These are phyloP conservation scores for Zarea fungicola DNA, from an alignment of 2,329 filamentous ascomycete species.

Conservation along the genomic window DNA sequence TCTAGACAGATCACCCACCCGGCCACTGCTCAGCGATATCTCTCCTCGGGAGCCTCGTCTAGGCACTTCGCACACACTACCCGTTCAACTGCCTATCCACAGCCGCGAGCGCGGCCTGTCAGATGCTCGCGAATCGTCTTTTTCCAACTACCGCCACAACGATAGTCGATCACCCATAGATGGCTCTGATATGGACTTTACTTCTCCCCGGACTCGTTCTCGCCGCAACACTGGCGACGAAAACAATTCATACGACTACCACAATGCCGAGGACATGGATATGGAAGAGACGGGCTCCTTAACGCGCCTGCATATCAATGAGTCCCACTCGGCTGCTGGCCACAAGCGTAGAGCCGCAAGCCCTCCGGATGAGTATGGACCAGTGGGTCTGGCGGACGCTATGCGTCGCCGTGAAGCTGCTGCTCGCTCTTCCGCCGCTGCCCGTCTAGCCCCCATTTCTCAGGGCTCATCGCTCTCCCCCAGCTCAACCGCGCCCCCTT, in stretches of 20 bases:
- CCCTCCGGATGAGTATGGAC: constrained; percentile 43
- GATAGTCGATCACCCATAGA: constrained; percentile 43
- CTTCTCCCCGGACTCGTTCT: constrained; percentile 41
- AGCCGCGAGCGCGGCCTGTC: constrained; percentile 30
- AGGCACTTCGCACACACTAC: constrained; percentile 32
- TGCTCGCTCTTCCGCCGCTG: constrained; percentile 48
- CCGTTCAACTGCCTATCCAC: constrained; percentile 41
- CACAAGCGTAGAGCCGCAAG: constrained; percentile 54
- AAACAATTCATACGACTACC: constrained; percentile 39
- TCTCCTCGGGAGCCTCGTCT: constrained; percentile 36
- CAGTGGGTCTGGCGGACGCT: constrained; percentile 37
- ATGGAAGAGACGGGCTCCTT: constrained; percentile 47
- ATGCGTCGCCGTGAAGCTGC: constrained; percentile 43
- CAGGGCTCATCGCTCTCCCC: constrained; percentile 40
- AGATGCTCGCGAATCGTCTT: constrained; percentile 44
- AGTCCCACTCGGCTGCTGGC: constrained; percentile 35
- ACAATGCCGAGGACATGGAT: constrained; percentile 38
- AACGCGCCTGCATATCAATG: constrained; percentile 48
- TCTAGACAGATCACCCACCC: constrained; percentile 42
- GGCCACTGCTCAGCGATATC: constrained; percentile 36
- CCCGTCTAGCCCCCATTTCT: constrained; percentile 42
- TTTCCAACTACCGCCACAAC: constrained; percentile 36
- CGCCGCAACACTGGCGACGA: constrained; percentile 51
- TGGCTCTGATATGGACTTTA: constrained; percentile 41
- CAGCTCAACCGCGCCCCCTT: constrained; percentile 32